These are phyloP conservation scores for Alternaria sp. DNA, from an alignment of 2,329 filamentous ascomycete species.

Conservation along the genomic window DNA sequence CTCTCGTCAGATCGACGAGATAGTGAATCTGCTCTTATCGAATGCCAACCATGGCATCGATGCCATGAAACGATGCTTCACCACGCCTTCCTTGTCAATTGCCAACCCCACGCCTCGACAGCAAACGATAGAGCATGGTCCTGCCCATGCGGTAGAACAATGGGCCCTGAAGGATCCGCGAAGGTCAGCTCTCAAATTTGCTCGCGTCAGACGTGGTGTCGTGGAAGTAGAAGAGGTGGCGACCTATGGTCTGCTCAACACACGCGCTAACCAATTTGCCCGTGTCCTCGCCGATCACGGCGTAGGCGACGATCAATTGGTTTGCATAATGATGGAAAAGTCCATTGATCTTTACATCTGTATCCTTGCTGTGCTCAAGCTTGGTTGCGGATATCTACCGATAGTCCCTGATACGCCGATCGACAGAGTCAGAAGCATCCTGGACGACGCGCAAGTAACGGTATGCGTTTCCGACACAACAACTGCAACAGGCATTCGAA, in stretches of 20 bases:
- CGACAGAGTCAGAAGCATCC: constrained; percentile 65
- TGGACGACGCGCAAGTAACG: constrained; percentile 64
- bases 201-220: constrained; percentile 50
- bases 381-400: constrained; percentile 80
- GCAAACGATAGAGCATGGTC: constrained; percentile 28
- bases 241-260: constrained; percentile 71
- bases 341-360: constrained; percentile 73
- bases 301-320: constrained; percentile 60
- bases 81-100: constrained; percentile 44
- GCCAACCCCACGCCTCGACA: constrained; percentile 47
- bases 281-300: constrained; percentile 59
- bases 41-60: constrained; percentile 43
- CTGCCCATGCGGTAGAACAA: constrained; percentile 59
- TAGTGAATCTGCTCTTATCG: constrained; percentile 56
- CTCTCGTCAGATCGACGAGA: constrained; percentile 64
- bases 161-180: constrained; percentile 58
- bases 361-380: constrained; percentile 76
- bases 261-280: constrained; percentile 68
- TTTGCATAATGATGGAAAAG: constrained; percentile 82
- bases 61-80: constrained; percentile 31
- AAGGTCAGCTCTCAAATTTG: constrained; percentile 70
- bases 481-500: constrained; percentile 11
- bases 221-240: constrained; percentile 52
- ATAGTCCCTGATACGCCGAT: constrained; percentile 74
- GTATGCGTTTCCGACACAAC: constrained; percentile 53